Conservation (phyloP, 352 stramenopile genomes). For the Globisporangium radiosum region DNA sequence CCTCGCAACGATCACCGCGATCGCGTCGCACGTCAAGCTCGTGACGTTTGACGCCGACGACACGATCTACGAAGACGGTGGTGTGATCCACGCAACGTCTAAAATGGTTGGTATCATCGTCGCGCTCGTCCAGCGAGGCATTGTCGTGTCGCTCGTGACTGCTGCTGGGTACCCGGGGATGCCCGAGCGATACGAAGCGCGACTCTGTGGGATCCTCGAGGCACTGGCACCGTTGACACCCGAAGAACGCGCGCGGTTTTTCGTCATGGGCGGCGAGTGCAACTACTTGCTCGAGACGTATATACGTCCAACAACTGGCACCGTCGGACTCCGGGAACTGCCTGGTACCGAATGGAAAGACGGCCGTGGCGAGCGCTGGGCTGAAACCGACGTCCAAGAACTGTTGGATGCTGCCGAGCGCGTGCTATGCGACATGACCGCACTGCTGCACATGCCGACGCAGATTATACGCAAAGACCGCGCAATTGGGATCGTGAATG, state of each 20-base stretch:
- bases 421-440: constrained; percentile 67
- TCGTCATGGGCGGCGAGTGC: constrained; percentile 95
- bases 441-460: constrained; percentile 79
- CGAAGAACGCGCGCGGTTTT: constrained; percentile 61
- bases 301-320: constrained; percentile 29
- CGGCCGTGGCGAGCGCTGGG: constrained; percentile 83
- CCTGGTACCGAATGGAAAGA: constrained; percentile 68
- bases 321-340: constrained; percentile 61
- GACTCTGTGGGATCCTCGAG: constrained; percentile 72
- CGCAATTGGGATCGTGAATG: constrained; percentile 90
- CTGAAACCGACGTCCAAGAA: constrained; percentile 58
- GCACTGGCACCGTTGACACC: constrained; percentile 38
- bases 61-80: constrained; percentile 84
- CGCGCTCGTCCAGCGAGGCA: constrained; percentile 50
- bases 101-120: constrained; percentile 71
- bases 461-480: constrained; percentile 91
- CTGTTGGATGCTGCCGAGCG: constrained; percentile 83
- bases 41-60: constrained; percentile 85
- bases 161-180: constrained; percentile 73
- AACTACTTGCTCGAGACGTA: constrained; percentile 91
- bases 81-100: constrained; percentile 56
- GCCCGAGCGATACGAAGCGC: constrained; percentile 61
- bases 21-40: constrained; percentile 68
- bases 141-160: constrained; percentile 81
- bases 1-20: constrained; percentile 66